Conservation (phyloP, 805 yeast species). For the Candida succiphila region DNA sequence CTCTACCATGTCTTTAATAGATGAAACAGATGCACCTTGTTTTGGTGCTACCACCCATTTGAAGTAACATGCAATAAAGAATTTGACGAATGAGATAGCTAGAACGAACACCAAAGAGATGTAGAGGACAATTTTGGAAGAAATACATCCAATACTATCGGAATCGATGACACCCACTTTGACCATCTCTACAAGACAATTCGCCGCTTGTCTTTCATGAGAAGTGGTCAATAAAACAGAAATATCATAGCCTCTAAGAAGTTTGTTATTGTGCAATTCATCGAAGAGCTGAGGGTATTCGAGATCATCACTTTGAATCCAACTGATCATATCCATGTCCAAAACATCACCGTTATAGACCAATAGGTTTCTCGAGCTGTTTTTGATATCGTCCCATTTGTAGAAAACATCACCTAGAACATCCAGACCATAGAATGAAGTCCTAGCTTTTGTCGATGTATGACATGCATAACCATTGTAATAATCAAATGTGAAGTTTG, state of each 20-base stretch:
- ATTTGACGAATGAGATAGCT: slow-evolving; percentile 68
- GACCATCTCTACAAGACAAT: slow-evolving; percentile 75
- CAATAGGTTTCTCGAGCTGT: slow-evolving; percentile 62
- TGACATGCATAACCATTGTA: slow-evolving; percentile 91
- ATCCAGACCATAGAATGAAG: slow-evolving; percentile 48
- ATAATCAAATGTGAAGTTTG: slow-evolving; percentile 52
- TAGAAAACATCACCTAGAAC: slow-evolving; percentile 71
- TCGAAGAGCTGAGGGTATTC: slow-evolving; percentile 68
- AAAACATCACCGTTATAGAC: slow-evolving; percentile 87
- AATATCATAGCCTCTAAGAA: slow-evolving; percentile 70
- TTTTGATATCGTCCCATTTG: slow-evolving; percentile 80
- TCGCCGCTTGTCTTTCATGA: slow-evolving; percentile 61
- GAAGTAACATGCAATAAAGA: slow-evolving; percentile 80
- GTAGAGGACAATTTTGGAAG: slow-evolving; percentile 74
- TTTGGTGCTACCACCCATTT: slow-evolving; percentile 70
- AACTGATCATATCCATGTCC: slow-evolving; percentile 66
- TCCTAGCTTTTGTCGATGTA: slow-evolving; percentile 60
- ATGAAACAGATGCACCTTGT: slow-evolving; percentile 63
- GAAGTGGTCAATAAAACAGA: slow-evolving; percentile 60
- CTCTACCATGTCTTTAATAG: slow-evolving; percentile 48
- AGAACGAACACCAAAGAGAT: slow-evolving; percentile 79
- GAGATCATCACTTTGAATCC: slow-evolving; percentile 64
- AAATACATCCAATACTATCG: slow-evolving; percentile 88
- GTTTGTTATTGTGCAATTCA: slow-evolving; percentile 40
- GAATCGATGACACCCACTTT: slow-evolving; percentile 88